A percentile compares a stretch with the other conserved stretches of the same genome.
phyloP scores from a whole-genome alignment of 768 basidiomycete species.

The Leccinum subgranulosum region DNA sequence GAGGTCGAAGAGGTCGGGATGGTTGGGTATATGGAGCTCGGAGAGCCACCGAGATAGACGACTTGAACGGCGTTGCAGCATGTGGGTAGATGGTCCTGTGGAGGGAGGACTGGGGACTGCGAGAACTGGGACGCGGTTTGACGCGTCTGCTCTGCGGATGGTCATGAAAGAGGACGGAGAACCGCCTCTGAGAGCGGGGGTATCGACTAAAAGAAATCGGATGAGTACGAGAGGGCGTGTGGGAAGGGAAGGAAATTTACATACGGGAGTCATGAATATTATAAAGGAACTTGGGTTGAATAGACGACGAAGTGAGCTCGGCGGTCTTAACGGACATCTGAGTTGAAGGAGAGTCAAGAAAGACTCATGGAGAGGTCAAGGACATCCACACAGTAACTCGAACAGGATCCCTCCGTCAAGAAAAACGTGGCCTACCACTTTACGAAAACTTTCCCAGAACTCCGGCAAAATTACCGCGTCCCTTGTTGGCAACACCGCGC shows the following conservation, averaged over 20 bases:
- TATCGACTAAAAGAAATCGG: constrained; percentile 22
- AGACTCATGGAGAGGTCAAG: constrained; percentile 29
- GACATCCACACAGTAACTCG: constrained; percentile 11
- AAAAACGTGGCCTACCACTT: constrained; percentile 27
- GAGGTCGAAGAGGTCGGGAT: constrained; percentile 18
- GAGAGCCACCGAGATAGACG: constrained; percentile 44
- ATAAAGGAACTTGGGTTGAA: constrained; percentile 13
- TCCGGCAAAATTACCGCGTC: constrained; percentile 1
- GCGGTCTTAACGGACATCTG: constrained; percentile 25
- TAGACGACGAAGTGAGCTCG: constrained; percentile 8
- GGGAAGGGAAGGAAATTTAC: constrained; percentile 17
- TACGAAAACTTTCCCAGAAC: constrained; percentile 26
- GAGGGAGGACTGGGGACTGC: constrained; percentile 10
- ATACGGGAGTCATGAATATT: constrained; percentile 17
- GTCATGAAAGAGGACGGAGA: constrained; percentile 34
- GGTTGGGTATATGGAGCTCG: constrained; percentile 34
- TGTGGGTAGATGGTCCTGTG: not conserved
- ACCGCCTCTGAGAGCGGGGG: constrained; percentile 7
- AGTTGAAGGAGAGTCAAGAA: constrained; percentile 7
- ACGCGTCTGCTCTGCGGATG: constrained; percentile 25
- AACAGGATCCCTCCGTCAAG: constrained; percentile 23
- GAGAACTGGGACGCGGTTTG: constrained; percentile 8
- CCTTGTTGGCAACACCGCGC: not conserved
- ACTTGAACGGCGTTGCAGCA: constrained; percentile 36
- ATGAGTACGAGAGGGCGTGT: constrained; percentile 34